A percentile compares a stretch with the other conserved stretches of the same genome.
These are phyloP conservation scores for Fremontodendron californicum DNA, from an alignment of 345 rosid species.

Conservation along the genomic window DNA sequence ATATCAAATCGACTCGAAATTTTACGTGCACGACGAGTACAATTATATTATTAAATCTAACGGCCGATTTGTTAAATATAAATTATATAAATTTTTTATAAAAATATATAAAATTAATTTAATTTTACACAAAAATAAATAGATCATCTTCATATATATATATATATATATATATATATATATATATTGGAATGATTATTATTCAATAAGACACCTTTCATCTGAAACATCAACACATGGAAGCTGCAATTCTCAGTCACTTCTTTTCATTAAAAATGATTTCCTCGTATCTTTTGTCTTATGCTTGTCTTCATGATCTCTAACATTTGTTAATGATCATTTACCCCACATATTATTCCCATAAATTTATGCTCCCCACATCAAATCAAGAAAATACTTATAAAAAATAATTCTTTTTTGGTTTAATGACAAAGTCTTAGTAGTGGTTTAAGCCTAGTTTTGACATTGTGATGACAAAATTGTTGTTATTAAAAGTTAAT, in stretches of 20 bases:
- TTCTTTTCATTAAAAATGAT: conserved; percentile 11
- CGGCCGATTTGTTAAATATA: too few species aligned
- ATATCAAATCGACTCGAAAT: too few species aligned
- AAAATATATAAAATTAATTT: too few species aligned
- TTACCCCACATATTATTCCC: conserved; percentile 14
- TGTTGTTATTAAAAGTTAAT: background rate
- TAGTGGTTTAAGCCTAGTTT: background rate
- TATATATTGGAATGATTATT: background rate
- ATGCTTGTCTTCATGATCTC: conserved; percentile 22
- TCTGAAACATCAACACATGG: background rate
- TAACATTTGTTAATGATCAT: background rate
- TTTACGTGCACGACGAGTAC: too few species aligned
- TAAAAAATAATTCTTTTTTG: background rate
- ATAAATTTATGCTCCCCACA: background rate
- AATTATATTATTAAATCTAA: too few species aligned
- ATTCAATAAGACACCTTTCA: background rate
- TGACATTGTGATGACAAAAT: background rate
- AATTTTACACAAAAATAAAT: too few species aligned
- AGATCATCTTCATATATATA: too few species aligned
- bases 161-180: too few species aligned
- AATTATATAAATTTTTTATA: too few species aligned
- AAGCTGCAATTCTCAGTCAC: background rate
- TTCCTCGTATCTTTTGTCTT: conserved; percentile 21
- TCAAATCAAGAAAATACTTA: background rate
- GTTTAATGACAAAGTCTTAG: background rate